These are phyloP conservation scores for Zygoascus bituminiphila DNA, from an alignment of 805 yeast species.

Conservation along the genomic window DNA sequence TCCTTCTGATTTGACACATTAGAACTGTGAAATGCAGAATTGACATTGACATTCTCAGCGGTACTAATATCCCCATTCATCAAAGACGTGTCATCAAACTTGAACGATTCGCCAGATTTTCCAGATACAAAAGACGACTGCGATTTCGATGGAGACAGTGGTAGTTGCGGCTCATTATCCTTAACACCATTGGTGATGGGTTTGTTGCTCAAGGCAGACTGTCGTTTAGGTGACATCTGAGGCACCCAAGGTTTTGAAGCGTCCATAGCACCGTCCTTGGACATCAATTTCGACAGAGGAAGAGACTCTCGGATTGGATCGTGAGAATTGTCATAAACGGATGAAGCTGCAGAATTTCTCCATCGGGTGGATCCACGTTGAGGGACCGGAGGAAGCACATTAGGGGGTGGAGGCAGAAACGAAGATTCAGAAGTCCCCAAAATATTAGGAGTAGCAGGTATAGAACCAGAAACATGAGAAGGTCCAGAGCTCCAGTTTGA, in stretches of 20 bases:
- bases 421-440: background rate
- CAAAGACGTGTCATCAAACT: background rate
- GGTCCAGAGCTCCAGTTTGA: background rate
- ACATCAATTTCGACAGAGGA: background rate
- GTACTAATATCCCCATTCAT: too few relatives aligned
- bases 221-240: background rate
- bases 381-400: background rate
- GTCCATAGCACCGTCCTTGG: background rate
- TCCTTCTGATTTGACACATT: too few relatives aligned
- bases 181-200: background rate
- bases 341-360: background rate
- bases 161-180: background rate
- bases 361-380: background rate
- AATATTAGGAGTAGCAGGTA: background rate
- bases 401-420: background rate
- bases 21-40: background rate
- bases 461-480: too few relatives aligned
- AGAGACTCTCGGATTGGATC: background rate
- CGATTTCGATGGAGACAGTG: background rate
- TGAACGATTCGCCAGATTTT: background rate
- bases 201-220: background rate
- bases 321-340: background rate
- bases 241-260: background rate
- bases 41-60: too few relatives aligned
- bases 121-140: background rate